A percentile compares a stretch with the other conserved stretches of the same genome.
Conservation (phyloP, 192 early-diverging fungal species). For the Gryganskiella cystojenkinii region DNA sequence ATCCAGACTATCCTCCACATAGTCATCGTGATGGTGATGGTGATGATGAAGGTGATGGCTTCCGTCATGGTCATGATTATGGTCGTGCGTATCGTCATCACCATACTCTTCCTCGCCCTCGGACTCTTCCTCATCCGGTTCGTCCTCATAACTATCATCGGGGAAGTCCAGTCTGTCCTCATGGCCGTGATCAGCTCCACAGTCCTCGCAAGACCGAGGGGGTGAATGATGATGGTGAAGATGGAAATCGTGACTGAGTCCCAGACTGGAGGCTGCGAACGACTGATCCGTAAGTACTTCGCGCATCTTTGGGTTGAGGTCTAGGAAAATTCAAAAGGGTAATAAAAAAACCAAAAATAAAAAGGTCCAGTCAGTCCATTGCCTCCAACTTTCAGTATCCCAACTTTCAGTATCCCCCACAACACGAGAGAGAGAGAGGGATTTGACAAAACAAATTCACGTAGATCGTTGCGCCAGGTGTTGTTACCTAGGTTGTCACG, state of each 20-base stretch:
- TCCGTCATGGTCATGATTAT: constrained; percentile 25
- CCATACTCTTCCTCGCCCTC: constrained; percentile 46
- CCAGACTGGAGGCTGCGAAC: constrained; percentile 35
- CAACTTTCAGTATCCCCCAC: too few species aligned
- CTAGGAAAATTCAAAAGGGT: constrained; percentile 11
- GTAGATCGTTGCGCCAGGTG: too few species aligned
- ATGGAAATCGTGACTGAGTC: constrained; percentile 24
- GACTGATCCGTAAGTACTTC: constrained; percentile 50
- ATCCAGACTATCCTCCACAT: constrained; percentile 29
- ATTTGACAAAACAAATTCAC: too few species aligned
- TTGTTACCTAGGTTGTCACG: constrained; percentile 43
- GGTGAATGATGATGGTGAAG: constrained; percentile 25
- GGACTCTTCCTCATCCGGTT: constrained; percentile 43
- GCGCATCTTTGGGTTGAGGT: constrained; percentile 43
- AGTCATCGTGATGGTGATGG: constrained; percentile 9
- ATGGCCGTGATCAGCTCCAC: constrained; percentile 39
- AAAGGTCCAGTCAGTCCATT: not conserved
- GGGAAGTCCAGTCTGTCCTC: constrained; percentile 33
- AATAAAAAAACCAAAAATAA: not conserved
- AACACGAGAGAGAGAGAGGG: too few species aligned
- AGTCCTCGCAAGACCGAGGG: constrained; percentile 19
- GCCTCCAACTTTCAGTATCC: too few species aligned
- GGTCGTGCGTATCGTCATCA: constrained; percentile 23
- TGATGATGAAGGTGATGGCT: constrained; percentile 26
- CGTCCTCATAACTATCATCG: constrained; percentile 53